Percentiles rank a stretch among this genome's conserved stretches.
phyloP scores from a whole-genome alignment of 1,139 yeast species.

The Pichia sp. region DNA sequence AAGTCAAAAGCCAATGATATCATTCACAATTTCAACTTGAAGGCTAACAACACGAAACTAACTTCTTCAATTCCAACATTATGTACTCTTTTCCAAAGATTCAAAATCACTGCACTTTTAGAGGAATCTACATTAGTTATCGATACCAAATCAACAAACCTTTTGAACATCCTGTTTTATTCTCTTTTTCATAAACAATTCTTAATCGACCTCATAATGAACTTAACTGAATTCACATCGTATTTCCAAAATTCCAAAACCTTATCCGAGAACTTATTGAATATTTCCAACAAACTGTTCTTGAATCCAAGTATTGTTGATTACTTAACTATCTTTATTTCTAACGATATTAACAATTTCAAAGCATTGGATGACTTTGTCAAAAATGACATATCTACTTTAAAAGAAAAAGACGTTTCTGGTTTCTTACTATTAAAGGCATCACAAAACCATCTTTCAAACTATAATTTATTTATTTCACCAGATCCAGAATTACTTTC shows the following conservation, averaged over 20 bases:
- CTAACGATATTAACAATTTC: background rate
- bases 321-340: constrained; percentile 7
- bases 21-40: constrained; percentile 3
- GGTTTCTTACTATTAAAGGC: constrained; percentile 11
- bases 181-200: constrained; percentile 15
- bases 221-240: background rate
- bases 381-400: constrained; percentile 2
- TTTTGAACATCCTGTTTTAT: constrained; percentile 18
- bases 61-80: constrained; percentile 17
- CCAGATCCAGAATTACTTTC: constrained; percentile 4
- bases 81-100: constrained; percentile 20
- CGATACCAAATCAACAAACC: constrained; percentile 18
- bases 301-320: constrained; percentile 1
- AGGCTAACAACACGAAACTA: background rate
- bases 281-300: constrained; percentile 3
- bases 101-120: constrained; percentile 19
- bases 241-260: background rate
- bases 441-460: constrained; percentile 4
- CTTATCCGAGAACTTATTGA: background rate
- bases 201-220: constrained; percentile 4
- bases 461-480: constrained; percentile 12
- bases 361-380: constrained; percentile 9
- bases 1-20: constrained; percentile 2
- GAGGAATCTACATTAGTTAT: constrained; percentile 23
- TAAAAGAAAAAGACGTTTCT: constrained; percentile 12